Evolutionary conservation across 2,329 filamentous ascomycete species (phyloP), one percentile per base, ranked within the genome.

Genomic region (Penicillium concentricum): DNA sequence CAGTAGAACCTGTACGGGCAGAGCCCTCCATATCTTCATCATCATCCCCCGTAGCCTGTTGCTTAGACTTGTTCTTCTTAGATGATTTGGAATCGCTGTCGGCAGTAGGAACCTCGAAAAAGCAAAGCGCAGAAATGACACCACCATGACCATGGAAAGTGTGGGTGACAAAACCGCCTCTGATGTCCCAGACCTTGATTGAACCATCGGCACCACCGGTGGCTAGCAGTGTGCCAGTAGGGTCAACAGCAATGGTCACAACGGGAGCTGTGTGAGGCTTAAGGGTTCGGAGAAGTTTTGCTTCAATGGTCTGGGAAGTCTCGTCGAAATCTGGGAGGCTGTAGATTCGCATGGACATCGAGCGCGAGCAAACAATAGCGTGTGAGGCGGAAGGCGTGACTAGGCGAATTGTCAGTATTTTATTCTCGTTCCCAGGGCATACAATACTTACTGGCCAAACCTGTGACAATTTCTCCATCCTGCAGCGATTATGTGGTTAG

Each of bases 101-200:
- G 39, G 64, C 69, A 12, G 78, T 71, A 24, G 87, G 81, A 16
- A 90, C 80, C 69, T 96, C 88, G 72, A 97, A 99, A 75, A 99
- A 97, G 66, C 88, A 88, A 18, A 99, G 80, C 0, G 94, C 91
- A 13, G 94, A 96, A 5, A 99, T 85, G 22, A 99, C 83, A 10
- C 94, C 92, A 58, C 92, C 92, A 55, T 96, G 93, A 1, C 92
- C 92, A 65, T 93, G 89, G 74, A 99, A 96, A 0, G 91, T 96
- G 75, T 99, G 94, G 28, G 95, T 99, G 32, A 92, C 87, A 74
- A 90, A 97, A 22, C 94, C 94, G 43, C 88, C 91, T 48, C 83
- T 81, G 58, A 99, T 91, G 75, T 99, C 94, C 93, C 93, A 99
- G 51, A 99, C 88, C 74, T 99, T 99, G 67, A 97, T 90, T 0